Conservation (phyloP, 2,329 filamentous ascomycete species). For the Fusarium odoratissimum region DNA sequence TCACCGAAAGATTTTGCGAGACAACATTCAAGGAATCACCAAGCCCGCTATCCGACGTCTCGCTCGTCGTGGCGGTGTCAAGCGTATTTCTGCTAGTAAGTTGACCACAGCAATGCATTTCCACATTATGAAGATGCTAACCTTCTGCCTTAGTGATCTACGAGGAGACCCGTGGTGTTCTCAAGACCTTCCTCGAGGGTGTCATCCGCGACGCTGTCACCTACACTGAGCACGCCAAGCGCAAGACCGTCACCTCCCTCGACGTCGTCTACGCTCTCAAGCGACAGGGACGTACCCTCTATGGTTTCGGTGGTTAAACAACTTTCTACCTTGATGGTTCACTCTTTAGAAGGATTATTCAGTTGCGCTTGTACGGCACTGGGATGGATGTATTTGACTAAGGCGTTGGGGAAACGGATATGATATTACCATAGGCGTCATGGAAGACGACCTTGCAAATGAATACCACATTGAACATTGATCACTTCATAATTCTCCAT, state of each 20-base stretch:
- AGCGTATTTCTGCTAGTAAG: conserved; percentile 97
- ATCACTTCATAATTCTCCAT: not conserved
- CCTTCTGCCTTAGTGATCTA: conserved; percentile 69
- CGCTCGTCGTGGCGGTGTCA: conserved; percentile 98
- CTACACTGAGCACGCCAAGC: conserved; percentile 84
- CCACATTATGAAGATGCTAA: conserved; percentile 18
- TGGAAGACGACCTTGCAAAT: conserved; percentile 49
- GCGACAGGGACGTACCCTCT: conserved; percentile 80
- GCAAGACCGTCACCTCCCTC: conserved; percentile 80
- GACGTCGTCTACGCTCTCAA: conserved; percentile 76
- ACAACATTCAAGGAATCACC: conserved; percentile 99
- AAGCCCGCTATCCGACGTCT: conserved; percentile 99
- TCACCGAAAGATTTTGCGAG: conserved; percentile 98
- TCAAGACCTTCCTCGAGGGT: conserved; percentile 82
- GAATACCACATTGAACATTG: conserved; percentile 46
- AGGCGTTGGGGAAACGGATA: conserved; percentile 50
- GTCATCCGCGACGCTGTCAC: conserved; percentile 82
- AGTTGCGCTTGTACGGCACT: conserved; percentile 24
- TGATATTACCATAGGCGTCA: conserved; percentile 51
- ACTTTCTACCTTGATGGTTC: conserved; percentile 10
- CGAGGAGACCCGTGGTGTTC: conserved; percentile 81
- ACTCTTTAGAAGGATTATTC: conserved; percentile 30
- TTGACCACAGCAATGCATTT: conserved; percentile 41
- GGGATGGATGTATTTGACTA: conserved; percentile 44
- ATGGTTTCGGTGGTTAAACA: conserved; percentile 88